A percentile compares a stretch with the other conserved stretches of the same genome.
Conservation (phyloP, 2,329 filamentous ascomycete species). For the Paraphaeosphaeria sporulosa region DNA sequence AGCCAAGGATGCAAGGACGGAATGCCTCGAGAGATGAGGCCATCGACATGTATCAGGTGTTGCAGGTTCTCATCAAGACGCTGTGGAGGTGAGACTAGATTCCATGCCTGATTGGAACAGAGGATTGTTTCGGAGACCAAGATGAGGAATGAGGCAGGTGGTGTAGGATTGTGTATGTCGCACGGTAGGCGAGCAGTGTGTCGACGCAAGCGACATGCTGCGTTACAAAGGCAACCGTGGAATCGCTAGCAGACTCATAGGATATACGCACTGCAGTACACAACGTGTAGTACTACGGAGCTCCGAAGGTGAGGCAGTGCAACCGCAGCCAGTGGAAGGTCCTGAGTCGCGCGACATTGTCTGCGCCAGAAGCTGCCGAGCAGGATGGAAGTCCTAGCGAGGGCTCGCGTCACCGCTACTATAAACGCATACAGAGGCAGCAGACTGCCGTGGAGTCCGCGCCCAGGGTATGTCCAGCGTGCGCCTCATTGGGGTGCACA, state of each 20-base stretch:
- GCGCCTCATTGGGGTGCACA: conserved; percentile 3
- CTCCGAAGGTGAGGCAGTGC: not conserved
- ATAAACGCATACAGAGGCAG: conserved; percentile 1
- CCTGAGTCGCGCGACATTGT: not conserved
- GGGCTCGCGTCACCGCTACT: not conserved
- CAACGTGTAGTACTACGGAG: not conserved
- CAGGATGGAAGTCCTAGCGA: not conserved
- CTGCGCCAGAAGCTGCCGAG: not conserved
- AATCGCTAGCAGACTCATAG: not conserved
- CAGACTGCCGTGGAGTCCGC: conserved; percentile 1
- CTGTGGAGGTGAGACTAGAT: not conserved
- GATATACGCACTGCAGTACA: not conserved
- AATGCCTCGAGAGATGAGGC: not conserved
- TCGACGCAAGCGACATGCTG: not conserved
- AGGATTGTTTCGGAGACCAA: not conserved
- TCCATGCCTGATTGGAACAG: not conserved
- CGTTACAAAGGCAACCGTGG: not conserved
- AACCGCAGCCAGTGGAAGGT: not conserved
- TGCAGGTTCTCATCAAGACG: not conserved
- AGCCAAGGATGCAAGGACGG: not conserved
- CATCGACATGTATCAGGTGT: not conserved
- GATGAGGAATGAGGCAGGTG: not conserved
- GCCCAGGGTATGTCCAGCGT: conserved; percentile 10
- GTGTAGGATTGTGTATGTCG: not conserved
- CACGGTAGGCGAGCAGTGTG: not conserved